Evolutionary conservation across 2,329 filamentous ascomycete species (phyloP), one percentile per base, ranked within the genome.

Genomic region (Endocalyx cinctus): DNA sequence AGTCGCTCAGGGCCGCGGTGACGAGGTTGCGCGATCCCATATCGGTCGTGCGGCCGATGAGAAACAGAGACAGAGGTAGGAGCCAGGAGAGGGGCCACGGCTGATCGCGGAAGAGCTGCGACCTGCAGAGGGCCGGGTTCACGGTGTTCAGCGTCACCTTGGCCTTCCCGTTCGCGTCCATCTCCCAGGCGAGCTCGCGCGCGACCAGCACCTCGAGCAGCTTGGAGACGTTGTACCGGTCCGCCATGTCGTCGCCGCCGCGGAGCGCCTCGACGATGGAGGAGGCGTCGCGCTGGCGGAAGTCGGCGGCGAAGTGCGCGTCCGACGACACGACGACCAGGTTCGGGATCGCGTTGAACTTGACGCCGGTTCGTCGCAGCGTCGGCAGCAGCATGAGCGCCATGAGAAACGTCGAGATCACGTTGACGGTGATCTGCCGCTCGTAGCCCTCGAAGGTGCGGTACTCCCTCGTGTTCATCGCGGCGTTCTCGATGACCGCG

Each of bases 341-440:
- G 14, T 56, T 55, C 11, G 66, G 61, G 29, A 41, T 46, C 5
- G 55, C 37, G 11, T 61, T 62, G 33, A 52, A 48, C 33, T 41
- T 46, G 4, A 33, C 45, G 2, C 59, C 60, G 7, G 61, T 62
- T 10, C 48, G 48, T 14, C 57, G 55, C 43, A 74, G 41, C 16
- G 50, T 43, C 2, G 69, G 69, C 14, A 74, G 46, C 14, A 70
- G 41, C 31, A 63, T 39, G 10, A 72, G 26, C 0, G 61, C 59
- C 33, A 73, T 52, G 17, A 73, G 49, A 22, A 66, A 63, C 0
- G 65, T 72, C 4, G 58, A 59, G 22, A 74, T 51, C 13, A 71
- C 62, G 43, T 74, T 73, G 28, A 72, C 59, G 4, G 62, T 64
- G 30, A 71, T 46, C 17, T 54, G 62, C 11, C 45, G 45, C 47